Base-by-base conservation (phyloP, 2,329 filamentous ascomycete species). In the Nigrospora osmanthi region DNA sequence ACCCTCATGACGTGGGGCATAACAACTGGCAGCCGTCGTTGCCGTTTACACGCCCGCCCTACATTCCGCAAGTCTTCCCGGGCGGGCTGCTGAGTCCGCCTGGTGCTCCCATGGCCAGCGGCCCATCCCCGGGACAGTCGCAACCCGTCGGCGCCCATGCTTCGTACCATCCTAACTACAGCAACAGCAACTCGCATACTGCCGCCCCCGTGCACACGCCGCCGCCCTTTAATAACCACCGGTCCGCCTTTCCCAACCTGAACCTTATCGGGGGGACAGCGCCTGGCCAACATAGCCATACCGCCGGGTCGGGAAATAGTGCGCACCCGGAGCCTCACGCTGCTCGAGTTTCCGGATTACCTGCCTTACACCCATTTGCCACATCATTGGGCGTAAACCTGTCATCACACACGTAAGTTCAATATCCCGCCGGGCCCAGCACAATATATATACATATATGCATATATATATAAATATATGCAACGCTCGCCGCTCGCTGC, bases 1-100 rank as follows among this genome's bases (percentile, higher is more conserved):
- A 23, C 13, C 37, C 36, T 30, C 34, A 23, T 14, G 33, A 14
- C 9, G 16, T 12, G 15, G 32, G 31, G 10, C 47, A 47, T 17
- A 36, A 17, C 28, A 47, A 46, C 37, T 38, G 39, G 34, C 47
- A 46, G 9, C 44, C 42, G 15, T 16, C n/a, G n/a, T 38, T 32
- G 17, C 23, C 23, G 32, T 35, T 35, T 23, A 32, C 35, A 14
- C 11, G 35, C 35, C 23, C 35, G 32, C 28, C 42, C 42, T 38
- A 17, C 35, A 6, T 28, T 28, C 23, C 23, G 7, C 23, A 28
- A 10, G 23, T 7, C 23, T 28, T 28, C 23, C 23, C 23, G 23
- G 23, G 23, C 23, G 7, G n/a, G n/a, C n/a, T 28, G 23, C 23
- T 28, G 23, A 28, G 23, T 28, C 6, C 23, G 23, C 9, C 23